These are phyloP conservation scores for Leishmania tropica DNA, from an alignment of 208 protist genomes.

Conservation along the genomic window DNA sequence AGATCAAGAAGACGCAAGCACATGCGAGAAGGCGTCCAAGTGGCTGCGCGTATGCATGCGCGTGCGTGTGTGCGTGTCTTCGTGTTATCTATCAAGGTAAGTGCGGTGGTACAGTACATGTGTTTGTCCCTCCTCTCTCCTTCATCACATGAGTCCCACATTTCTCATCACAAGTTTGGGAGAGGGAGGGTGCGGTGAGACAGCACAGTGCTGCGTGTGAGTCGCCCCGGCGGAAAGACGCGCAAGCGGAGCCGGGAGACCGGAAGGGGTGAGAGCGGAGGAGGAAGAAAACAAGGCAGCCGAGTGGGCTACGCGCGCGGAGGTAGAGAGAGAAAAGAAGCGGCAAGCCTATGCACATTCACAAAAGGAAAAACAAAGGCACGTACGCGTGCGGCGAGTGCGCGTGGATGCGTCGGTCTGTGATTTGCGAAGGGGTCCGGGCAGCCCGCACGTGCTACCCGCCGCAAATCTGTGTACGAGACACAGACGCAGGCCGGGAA, in stretches of 20 bases:
- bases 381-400: background rate
- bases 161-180: too few relatives aligned
- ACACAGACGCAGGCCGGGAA: background rate
- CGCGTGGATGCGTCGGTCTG: background rate
- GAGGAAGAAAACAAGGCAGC: too few relatives aligned
- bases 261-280: too few relatives aligned
- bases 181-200: too few relatives aligned
- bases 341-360: background rate
- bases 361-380: background rate
- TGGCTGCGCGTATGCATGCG: background rate
- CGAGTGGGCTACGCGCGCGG: background rate
- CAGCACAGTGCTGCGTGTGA: too few relatives aligned
- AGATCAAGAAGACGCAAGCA: background rate
- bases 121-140: background rate
- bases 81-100: constrained; percentile 1
- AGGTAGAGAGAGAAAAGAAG: background rate
- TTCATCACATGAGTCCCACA: background rate
- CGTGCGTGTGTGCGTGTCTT: background rate
- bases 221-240: too few relatives aligned
- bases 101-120: background rate
- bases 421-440: too few relatives aligned
- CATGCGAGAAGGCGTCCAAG: background rate
- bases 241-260: too few relatives aligned
- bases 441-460: too few relatives aligned
- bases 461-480: too few relatives aligned